Percentiles rank a stretch among this genome's conserved stretches.
Evolutionary conservation across 352 stramenopile species (phyloP).

Genomic region (Peronospora belbahrii): DNA sequence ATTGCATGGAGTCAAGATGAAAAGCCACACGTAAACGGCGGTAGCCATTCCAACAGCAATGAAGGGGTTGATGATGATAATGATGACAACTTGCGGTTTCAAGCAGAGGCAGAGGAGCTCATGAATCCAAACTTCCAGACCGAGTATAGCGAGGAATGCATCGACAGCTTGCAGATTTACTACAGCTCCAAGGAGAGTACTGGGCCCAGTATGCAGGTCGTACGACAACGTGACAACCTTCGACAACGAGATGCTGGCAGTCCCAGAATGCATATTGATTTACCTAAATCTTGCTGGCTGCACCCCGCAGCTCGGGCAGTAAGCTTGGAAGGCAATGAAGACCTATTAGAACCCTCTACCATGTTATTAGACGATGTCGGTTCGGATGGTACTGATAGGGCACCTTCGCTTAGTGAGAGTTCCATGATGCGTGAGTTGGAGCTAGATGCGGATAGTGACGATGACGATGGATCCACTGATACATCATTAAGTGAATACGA

Average conservation of each 20-base stretch:
- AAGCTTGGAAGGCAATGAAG: conserved; percentile 13
- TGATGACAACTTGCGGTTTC: conserved; percentile 35
- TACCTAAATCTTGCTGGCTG: conserved; percentile 1
- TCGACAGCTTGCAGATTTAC: conserved; percentile 68
- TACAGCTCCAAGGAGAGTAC: conserved; percentile 33
- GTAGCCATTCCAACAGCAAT: conserved; percentile 10
- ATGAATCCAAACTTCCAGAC: conserved; percentile 78
- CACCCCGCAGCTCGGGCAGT: conserved; percentile 1
- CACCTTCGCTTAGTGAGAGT: conserved; percentile 41
- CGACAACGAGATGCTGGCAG: conserved; percentile 1
- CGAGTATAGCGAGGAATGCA: conserved; percentile 74
- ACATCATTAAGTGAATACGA: conserved; percentile 70
- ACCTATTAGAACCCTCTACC: conserved; percentile 19
- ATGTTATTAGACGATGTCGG: conserved; percentile 26
- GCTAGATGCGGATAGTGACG: conserved; percentile 45
- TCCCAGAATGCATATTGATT: not conserved
- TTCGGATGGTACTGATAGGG: conserved; percentile 16
- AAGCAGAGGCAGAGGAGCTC: conserved; percentile 51
- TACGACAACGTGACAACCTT: conserved; percentile 3
- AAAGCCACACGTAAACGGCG: not conserved
- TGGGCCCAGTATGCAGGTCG: conserved; percentile 1
- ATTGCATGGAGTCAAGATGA: conserved; percentile 12
- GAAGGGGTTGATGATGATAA: conserved; percentile 25
- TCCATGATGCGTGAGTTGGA: conserved; percentile 51
- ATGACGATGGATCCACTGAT: conserved; percentile 25